Base-by-base conservation (phyloP, 148 eudicot species). In the Vaccinium corymbosum region DNA sequence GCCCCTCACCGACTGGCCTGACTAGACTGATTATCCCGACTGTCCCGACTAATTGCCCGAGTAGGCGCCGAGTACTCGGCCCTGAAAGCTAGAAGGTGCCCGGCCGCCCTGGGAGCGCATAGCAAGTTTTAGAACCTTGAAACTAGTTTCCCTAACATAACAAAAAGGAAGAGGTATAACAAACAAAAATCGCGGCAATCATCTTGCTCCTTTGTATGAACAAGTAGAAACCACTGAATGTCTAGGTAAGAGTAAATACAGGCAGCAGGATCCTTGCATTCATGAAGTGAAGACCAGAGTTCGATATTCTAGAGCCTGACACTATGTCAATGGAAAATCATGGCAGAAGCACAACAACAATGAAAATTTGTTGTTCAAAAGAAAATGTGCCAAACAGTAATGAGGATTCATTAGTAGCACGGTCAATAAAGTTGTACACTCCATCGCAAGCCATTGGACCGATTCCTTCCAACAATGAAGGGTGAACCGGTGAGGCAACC, bases 281-380 rank as follows among this genome's bases (percentile, higher is more conserved):
- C 68, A 42, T 76, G 29, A 57, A 38, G 82, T 32, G 68, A 19
- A 61, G 52, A 66, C 72, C 53, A 80, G 70, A 80, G 49, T 27
- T 17, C 3, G 49, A 38, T 15, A 78, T 25, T 49, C 52, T 50
- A 27, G 16, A 13, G 53, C 35, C 72, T 10, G 72, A 42, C 82
- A 59, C 53, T 59, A 38, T 7, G 52, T 52, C 62, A 17, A 20
- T 61, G 15, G 25, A 61, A 57, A 10, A 27, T 19, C 22, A 29
- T 15, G 17, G 1, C 42, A 29, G 2, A 79, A 29, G n/a, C 12
- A 14, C 52, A 59, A 20, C 9, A 35, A 1, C 13, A 9, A 9
- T 2, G 4, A 56, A 19, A 79, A 32, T 55, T 35, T 56, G 27
- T 25, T 3, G 12, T 57, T 55, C 64, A 10, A 19, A 79, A 80